phyloP scores from a whole-genome alignment of 768 basidiomycete species.

The Tricholoma terreum region DNA sequence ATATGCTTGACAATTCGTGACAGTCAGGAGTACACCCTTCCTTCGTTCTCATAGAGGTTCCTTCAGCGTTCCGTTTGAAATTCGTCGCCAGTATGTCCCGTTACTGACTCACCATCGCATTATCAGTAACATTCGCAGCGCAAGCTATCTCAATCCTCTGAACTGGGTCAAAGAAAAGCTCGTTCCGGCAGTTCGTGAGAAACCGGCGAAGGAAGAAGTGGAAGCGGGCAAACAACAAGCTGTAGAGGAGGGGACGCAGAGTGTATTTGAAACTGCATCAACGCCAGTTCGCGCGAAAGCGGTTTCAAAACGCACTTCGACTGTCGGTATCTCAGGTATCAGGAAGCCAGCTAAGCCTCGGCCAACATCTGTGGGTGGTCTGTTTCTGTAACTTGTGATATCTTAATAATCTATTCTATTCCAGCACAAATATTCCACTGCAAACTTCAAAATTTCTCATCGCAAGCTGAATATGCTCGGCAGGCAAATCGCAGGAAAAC shows the following conservation, averaged over 20 bases:
- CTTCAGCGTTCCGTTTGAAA: slow-evolving; percentile 31
- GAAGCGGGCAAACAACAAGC: slow-evolving; percentile 44
- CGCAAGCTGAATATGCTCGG: slow-evolving; percentile 90
- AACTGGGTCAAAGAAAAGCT: slow-evolving; percentile 64
- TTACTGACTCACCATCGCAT: neutral
- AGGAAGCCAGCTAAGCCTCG: slow-evolving; percentile 21
- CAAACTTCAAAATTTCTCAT: slow-evolving; percentile 90
- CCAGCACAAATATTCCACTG: slow-evolving; percentile 92
- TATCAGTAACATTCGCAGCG: slow-evolving; percentile 21
- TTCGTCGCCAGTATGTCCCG: slow-evolving; percentile 43
- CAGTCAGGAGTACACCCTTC: neutral
- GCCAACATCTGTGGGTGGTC: slow-evolving; percentile 26
- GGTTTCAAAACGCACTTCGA: neutral
- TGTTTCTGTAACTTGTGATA: neutral
- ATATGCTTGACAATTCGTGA: neutral
- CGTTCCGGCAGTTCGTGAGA: slow-evolving; percentile 44
- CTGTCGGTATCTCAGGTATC: slow-evolving; percentile 3
- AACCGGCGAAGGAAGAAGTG: slow-evolving; percentile 42
- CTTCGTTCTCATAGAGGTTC: slow-evolving; percentile 7
- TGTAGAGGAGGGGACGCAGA: slow-evolving; percentile 41
- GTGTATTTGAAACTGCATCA: slow-evolving; percentile 46
- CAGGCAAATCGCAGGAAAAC: slow-evolving; percentile 83
- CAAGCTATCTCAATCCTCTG: slow-evolving; percentile 55
- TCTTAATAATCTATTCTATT: slow-evolving; percentile 1
- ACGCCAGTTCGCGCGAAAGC: slow-evolving; percentile 9